A percentile compares a stretch with the other conserved stretches of the same genome.
These are phyloP conservation scores for Fremontodendron californicum DNA, from an alignment of 345 rosid genomes.

Conservation along the genomic window DNA sequence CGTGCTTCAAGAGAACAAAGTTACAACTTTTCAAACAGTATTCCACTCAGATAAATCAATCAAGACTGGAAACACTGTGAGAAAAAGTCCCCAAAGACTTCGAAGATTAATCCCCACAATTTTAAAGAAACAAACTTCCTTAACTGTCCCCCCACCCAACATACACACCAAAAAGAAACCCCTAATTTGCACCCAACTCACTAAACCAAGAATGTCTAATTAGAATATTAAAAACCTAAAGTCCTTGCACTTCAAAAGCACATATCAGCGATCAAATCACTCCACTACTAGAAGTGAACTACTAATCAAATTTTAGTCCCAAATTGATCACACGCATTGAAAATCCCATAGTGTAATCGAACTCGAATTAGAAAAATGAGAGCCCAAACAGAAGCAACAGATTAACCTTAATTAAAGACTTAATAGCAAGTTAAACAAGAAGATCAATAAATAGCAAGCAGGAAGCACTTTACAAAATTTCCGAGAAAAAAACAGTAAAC, in stretches of 20 bases:
- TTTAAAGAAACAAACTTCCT: not conserved
- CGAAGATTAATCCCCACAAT: not conserved
- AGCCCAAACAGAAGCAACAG: conserved; percentile 11
- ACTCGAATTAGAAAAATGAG: conserved; percentile 17
- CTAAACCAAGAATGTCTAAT: not conserved
- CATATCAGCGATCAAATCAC: not conserved
- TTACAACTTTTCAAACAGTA: not conserved
- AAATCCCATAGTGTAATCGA: conserved; percentile 8
- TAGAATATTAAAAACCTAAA: conserved; percentile 5
- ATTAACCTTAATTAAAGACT: conserved; percentile 16
- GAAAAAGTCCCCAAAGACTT: not conserved
- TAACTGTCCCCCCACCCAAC: not conserved
- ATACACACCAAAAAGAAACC: not conserved
- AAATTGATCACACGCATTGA: conserved; percentile 19
- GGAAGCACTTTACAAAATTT: not conserved
- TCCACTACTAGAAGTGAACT: not conserved
- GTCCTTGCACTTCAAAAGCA: not conserved
- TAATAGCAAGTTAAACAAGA: conserved; percentile 5
- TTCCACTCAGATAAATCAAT: conserved; percentile 7
- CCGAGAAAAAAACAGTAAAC: conserved; percentile 1
- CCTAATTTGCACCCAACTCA: conserved; percentile 23
- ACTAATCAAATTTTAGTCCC: conserved; percentile 15
- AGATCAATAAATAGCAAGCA: conserved; percentile 24
- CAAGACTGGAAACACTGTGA: conserved; percentile 1
- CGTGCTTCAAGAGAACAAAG: not conserved